A percentile compares a stretch with the other conserved stretches of the same genome.
phyloP scores from a whole-genome alignment of 2,329 filamentous ascomycete species.

The Neopestalotiopsis rosae region DNA sequence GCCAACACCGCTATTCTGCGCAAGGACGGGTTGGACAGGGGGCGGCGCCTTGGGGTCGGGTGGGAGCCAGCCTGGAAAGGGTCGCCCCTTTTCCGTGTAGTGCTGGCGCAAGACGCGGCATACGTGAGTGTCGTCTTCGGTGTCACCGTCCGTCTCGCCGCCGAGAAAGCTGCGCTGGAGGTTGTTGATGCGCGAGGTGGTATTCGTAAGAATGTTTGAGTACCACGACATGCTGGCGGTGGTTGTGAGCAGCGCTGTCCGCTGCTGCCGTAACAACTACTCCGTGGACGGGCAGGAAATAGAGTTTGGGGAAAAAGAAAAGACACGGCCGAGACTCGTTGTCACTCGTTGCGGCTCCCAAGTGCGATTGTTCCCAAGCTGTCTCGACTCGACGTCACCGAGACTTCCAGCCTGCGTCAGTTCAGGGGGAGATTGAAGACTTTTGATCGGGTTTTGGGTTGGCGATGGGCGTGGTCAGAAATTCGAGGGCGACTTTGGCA shows the following conservation, averaged over 20 bases:
- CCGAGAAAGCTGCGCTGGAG: conserved; percentile 73
- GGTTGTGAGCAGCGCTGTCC: conserved; percentile 26
- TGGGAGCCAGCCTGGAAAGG: conserved; percentile 86
- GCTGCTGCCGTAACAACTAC: conserved; percentile 11
- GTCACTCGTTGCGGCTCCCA: background rate
- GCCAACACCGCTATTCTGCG: conserved; percentile 55
- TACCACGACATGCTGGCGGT: conserved; percentile 74
- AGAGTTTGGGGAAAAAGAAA: conserved; percentile 9
- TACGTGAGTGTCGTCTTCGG: conserved; percentile 91
- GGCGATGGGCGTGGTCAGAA: background rate
- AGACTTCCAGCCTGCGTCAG: background rate
- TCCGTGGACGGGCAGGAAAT: background rate
- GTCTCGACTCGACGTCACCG: background rate
- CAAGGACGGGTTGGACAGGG: conserved; percentile 57
- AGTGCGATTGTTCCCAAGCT: background rate
- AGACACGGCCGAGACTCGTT: background rate
- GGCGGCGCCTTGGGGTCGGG: conserved; percentile 81
- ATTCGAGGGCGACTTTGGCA: background rate
- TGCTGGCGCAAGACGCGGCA: conserved; percentile 91
- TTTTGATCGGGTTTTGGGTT: background rate
- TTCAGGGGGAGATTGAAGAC: background rate
- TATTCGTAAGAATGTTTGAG: conserved; percentile 72
- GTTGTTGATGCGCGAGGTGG: conserved; percentile 68
- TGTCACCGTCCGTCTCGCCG: conserved; percentile 71
- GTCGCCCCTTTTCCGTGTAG: conserved; percentile 85